These are phyloP conservation scores for Seiridium cupressi DNA, from an alignment of 2,329 filamentous ascomycete species.

Conservation along the genomic window DNA sequence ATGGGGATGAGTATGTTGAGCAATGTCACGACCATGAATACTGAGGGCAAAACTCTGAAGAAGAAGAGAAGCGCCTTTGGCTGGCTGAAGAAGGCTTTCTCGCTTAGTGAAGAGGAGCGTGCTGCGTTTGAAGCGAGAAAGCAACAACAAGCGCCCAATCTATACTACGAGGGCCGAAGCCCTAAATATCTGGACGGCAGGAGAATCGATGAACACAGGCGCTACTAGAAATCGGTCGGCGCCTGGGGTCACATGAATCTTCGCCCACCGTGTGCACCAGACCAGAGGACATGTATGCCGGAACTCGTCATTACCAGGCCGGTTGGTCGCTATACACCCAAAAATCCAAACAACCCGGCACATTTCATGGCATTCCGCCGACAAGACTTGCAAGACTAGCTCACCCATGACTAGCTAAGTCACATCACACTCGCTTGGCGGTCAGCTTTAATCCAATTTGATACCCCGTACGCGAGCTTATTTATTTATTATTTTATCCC, in stretches of 20 bases:
- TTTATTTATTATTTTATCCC: background rate
- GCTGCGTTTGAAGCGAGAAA: conserved; percentile 57
- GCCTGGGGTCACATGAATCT: too few species aligned
- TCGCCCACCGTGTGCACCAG: too few species aligned
- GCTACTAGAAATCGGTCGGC: background rate
- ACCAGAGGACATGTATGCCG: too few species aligned
- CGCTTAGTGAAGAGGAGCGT: conserved; percentile 62
- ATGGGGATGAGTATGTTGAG: conserved; percentile 59
- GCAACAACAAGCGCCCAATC: conserved; percentile 40
- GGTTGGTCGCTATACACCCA: too few species aligned
- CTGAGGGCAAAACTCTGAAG: conserved; percentile 46
- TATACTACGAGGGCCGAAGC: conserved; percentile 49
- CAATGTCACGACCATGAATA: conserved; percentile 47
- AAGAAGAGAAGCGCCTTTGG: conserved; percentile 68
- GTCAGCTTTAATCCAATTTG: background rate
- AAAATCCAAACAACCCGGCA: background rate
- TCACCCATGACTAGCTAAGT: background rate
- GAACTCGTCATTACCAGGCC: too few species aligned
- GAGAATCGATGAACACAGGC: conserved; percentile 31
- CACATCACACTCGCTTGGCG: background rate
- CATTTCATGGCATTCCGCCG: background rate
- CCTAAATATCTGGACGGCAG: conserved; percentile 57
- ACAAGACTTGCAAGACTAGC: too few species aligned
- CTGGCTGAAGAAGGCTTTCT: conserved; percentile 68
- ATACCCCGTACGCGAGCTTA: conserved; percentile 2